Evolutionary conservation across 805 yeast genomes (phyloP).

Genomic region (Zygosaccharomyces siamensis): DNA sequence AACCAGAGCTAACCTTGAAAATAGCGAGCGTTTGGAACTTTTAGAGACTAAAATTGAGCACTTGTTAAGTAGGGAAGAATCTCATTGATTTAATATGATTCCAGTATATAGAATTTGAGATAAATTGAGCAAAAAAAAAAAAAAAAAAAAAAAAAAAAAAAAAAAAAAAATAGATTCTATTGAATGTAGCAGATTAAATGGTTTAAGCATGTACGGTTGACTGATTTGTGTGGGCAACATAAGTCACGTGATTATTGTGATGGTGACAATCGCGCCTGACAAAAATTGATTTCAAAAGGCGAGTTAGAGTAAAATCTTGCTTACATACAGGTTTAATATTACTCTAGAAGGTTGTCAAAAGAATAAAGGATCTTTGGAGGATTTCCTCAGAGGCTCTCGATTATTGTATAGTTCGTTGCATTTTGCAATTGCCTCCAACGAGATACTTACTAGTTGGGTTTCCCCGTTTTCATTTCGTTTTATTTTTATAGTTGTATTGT

Average conservation of each 20-base stretch:
- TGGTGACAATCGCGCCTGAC: neutral
- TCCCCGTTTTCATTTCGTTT: conserved; percentile 1
- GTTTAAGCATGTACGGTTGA: neutral
- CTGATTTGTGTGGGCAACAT: too few relatives aligned
- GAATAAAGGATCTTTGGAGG: neutral
- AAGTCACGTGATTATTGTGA: neutral
- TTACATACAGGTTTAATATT: neutral
- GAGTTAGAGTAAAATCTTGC: neutral
- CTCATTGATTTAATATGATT: neutral
- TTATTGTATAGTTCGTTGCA: conserved; percentile 3
- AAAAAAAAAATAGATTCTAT: neutral
- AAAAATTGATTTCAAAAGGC: neutral
- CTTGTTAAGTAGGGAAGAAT: conserved; percentile 38
- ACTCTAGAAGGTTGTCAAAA: neutral
- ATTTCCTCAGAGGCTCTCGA: neutral
- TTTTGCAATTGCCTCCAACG: neutral
- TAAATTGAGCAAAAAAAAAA: neutral
- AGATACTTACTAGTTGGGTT: neutral
- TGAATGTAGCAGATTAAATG: neutral
- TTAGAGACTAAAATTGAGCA: conserved; percentile 60
- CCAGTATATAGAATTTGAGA: neutral
- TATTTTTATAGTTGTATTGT: conserved; percentile 5
- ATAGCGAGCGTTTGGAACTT: conserved; percentile 54
- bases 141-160: neutral
- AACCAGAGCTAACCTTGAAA: conserved; percentile 51